Evolutionary conservation across 495 filamentous ascomycete genomes (phyloP), one percentile per base, ranked within the genome.

Genomic region (Talaromyces ruber): DNA sequence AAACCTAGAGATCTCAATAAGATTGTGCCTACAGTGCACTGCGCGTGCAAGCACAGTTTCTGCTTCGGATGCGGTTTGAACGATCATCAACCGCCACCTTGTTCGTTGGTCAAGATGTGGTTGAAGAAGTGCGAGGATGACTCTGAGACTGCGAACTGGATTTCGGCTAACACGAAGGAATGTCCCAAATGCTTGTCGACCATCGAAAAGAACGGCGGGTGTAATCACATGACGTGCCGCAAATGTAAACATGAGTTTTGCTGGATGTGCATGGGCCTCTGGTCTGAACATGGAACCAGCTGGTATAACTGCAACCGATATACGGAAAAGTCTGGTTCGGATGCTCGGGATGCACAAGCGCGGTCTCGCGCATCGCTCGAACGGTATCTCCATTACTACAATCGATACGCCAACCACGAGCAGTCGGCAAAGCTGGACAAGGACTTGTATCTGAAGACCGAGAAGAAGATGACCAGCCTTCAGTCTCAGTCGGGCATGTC

Each of bases 221-320:
- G 94, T 76, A 98, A 98, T 79, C 94, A 98, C 71, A 98, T 98
- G 94, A 98, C 94, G 0, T 98, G 94, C 74, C 84, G 94, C 52
- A 98, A 98, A 74, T 98, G 94, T 79, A 93, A 94, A 68, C 88
- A 98, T 70, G 94, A 98, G 72, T 98, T 98, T 69, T 98, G 94
- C 79, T 98, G 94, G 94, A 97, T 98, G 86, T 98, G 94, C 72
- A 98, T 98, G 94, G 94, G 94, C 1, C 78, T 96, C 8, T 98
- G 94, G 94, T 92, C 91, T 1, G 94, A 98, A 72, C 94, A 98
- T 69, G 94, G 94, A 61, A 98, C 94, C n/a, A 97, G 92, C 76
- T 98, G 94, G 94, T 98, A 98, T 76, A 98, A 96, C 72, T 98
- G 94, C 82, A 98, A 95, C 68, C 81, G 94, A 6, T 98, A 88